Base-by-base conservation (phyloP, 441 rosid genomes). In the Syzygium malaccense region DNA sequence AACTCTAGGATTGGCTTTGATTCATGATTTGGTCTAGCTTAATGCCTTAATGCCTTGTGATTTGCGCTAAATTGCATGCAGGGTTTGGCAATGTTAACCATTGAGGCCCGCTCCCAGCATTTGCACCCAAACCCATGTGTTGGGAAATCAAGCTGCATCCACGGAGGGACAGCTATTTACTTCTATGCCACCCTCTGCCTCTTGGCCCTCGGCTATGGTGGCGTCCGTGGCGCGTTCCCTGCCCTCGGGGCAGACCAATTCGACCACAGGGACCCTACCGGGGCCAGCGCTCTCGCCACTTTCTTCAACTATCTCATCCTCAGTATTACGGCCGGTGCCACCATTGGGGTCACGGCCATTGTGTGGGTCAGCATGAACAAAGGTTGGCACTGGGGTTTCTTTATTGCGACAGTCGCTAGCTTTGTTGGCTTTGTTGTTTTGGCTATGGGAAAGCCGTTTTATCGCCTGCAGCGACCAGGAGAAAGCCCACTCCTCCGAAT, bases 161-260 rank as follows among this genome's bases (percentile, higher is more conserved):
- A 92, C 71, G 96, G 95, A 20, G 88, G 89, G 1, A 48, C 62
- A 25, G 93, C 91, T 7, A 26, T 90, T 17, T 92, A 93, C 94
- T 86, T 93, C 4, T 92, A 94, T 45, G 79, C 88, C 10, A 90
- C 94, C 1, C 87, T 94, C 55, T 62, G 84, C 15, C 86, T 93
- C 86, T 49, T 93, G 37, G 96, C 96, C 32, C 78, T 94, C 45
- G 96, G 95, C 1, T 10, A 90, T 1, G 97, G 95, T 3, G 95
- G 95, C 13, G 89, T 91, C 5, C 92, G 91, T 53, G 94, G 96
- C 14, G 91, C 93, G 60, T 87, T 94, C 37, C 91, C 94, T 14
- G 87, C 97, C 1, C 92, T 94, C 11, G 95, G 97, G 1, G 95
- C 93, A 0, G 96, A 94, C 88, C 97, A 95, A 48, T 94, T 94